Conservation (phyloP, 169 alveolate species). For the Cryptosporidium meleagridis region DNA sequence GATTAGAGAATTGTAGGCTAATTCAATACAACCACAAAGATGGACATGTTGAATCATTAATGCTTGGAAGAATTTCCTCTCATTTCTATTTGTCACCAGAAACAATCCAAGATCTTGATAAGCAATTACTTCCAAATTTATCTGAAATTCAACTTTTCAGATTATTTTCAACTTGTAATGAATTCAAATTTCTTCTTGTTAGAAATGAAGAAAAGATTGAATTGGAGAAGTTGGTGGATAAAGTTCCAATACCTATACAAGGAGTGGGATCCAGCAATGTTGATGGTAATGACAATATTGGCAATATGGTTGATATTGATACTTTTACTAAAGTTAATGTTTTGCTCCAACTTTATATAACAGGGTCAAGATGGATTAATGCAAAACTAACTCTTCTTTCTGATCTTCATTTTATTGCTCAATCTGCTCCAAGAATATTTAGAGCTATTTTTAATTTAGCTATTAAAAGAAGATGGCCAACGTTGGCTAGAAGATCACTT, state of each 20-base stretch:
- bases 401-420: constrained; percentile 97
- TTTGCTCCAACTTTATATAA: constrained; percentile 95
- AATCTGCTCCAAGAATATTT: constrained; percentile 98
- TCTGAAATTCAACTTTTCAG: constrained; percentile 95
- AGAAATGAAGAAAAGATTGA: constrained; percentile 98
- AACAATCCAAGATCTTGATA: constrained; percentile 47
- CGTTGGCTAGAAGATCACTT: constrained; percentile 90
- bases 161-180: constrained; percentile 94
- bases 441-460: constrained; percentile 98
- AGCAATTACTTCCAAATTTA: constrained; percentile 85
- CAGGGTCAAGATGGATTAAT: constrained; percentile 92
- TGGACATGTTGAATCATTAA: constrained; percentile 93
- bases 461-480: constrained; percentile 94
- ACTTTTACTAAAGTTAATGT: constrained; percentile 93
- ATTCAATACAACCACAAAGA: constrained; percentile 93
- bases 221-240: constrained; percentile 91
- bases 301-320: constrained; percentile 82
- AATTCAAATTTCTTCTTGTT: constrained; percentile 96
- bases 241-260: constrained; percentile 88
- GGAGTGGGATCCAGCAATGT: constrained; percentile 85
- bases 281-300: constrained; percentile 14
- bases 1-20: constrained; percentile 92
- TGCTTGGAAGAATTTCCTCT: constrained; percentile 98
- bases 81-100: constrained; percentile 94
- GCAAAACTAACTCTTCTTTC: constrained; percentile 77